These are phyloP conservation scores for Medicago ruthenica DNA, from an alignment of 306 rosid genomes.

Conservation along the genomic window DNA sequence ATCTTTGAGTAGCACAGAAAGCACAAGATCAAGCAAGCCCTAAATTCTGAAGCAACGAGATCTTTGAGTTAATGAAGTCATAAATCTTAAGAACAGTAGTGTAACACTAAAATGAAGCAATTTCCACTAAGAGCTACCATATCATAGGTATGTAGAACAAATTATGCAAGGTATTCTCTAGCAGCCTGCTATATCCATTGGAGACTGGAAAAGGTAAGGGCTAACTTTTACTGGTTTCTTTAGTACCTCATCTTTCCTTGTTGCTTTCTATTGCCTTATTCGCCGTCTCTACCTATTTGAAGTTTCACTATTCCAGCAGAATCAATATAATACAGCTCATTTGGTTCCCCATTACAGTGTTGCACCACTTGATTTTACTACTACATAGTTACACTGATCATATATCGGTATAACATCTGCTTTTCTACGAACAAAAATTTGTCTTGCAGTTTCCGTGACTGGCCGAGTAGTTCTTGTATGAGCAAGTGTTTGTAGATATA, in stretches of 20 bases:
- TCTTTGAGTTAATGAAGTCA: neutral
- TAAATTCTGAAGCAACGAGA: conserved; percentile 22
- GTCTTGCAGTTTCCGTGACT: neutral
- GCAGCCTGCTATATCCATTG: neutral
- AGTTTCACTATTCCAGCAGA: neutral
- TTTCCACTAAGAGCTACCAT: too few relatives aligned
- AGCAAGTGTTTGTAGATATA: neutral
- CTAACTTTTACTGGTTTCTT: neutral
- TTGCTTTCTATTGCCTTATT: neutral
- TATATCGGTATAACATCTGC: neutral
- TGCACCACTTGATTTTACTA: neutral
- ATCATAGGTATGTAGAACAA: neutral
- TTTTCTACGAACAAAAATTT: neutral
- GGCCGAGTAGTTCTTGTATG: neutral
- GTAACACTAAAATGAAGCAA: neutral
- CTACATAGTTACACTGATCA: neutral
- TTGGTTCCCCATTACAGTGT: neutral
- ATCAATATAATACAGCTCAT: neutral
- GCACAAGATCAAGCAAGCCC: neutral
- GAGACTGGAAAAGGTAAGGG: neutral
- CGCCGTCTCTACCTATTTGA: neutral
- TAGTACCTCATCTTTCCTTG: neutral
- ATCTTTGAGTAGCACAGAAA: too few relatives aligned
- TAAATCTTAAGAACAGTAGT: neutral
- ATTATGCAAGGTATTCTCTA: too few relatives aligned